phyloP scores from a whole-genome alignment of 805 yeast genomes.

The Tetrapisispora phaffii region DNA sequence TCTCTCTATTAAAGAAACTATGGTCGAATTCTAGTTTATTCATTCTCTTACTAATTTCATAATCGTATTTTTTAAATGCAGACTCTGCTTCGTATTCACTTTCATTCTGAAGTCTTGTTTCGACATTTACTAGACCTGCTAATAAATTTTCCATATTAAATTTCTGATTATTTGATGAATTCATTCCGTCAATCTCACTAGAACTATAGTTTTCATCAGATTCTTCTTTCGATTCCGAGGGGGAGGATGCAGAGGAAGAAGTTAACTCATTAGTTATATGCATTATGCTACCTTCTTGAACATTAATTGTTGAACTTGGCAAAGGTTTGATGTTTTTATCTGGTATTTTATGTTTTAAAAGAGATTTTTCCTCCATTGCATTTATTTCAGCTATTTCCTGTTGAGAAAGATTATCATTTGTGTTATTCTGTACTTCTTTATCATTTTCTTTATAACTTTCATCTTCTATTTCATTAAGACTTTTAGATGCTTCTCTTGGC shows the following conservation, averaged over 20 bases:
- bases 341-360: background rate
- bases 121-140: background rate
- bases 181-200: background rate
- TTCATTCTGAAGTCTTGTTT: background rate
- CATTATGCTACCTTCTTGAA: background rate
- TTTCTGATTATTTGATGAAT: background rate
- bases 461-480: background rate
- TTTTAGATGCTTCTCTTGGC: background rate
- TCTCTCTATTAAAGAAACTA: conserved; percentile 4
- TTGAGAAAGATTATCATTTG: too few relatives aligned
- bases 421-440: too few relatives aligned
- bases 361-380: background rate
- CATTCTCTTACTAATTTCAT: background rate
- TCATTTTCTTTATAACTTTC: background rate
- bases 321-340: background rate
- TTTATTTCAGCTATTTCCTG: background rate
- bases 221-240: background rate
- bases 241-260: background rate
- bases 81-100: background rate
- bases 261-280: background rate
- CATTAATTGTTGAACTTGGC: background rate
- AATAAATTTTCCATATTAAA: conserved; percentile 1
- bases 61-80: background rate
- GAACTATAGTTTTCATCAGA: background rate
- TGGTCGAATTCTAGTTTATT: conserved; percentile 4